phyloP scores from a whole-genome alignment of 441 rosid species.

The Arabidopsis lyrata region DNA sequence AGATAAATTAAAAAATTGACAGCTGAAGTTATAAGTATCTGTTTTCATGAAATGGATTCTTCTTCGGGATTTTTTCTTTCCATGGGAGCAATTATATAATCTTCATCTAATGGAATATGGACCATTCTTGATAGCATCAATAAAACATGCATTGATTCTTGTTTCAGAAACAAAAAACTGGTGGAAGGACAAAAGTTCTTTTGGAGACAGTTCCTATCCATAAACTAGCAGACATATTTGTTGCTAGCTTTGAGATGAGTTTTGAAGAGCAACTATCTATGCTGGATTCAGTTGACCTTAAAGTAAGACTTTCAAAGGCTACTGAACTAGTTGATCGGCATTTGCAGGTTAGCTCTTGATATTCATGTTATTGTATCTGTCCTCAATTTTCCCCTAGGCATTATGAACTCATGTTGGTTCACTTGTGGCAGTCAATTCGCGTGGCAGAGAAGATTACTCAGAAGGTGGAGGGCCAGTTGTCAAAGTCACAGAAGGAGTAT shows the following conservation, averaged over 20 bases:
- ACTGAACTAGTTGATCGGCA: slow-evolving; percentile 98
- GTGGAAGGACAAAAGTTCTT: slow-evolving; percentile 94
- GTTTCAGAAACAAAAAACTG: slow-evolving; percentile 88
- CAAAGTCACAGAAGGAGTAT: slow-evolving; percentile 99
- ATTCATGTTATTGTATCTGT: slow-evolving; percentile 15
- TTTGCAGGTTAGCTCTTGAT: slow-evolving; percentile 73
- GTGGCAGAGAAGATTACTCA: slow-evolving; percentile 98
- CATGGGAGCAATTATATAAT: slow-evolving; percentile 10
- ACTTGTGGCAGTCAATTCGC: slow-evolving; percentile 92
- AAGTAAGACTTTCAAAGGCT: slow-evolving; percentile 93
- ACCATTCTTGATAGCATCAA: slow-evolving; percentile 12
- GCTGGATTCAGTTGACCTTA: slow-evolving; percentile 95
- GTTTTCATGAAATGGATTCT: slow-evolving; percentile 23
- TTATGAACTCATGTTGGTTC: slow-evolving; percentile 43
- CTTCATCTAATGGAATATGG: slow-evolving; percentile 15
- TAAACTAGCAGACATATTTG: slow-evolving; percentile 99
- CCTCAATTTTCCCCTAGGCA: slow-evolving; percentile 33
- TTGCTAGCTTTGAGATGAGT: slow-evolving; percentile 98
- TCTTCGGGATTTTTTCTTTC: slow-evolving; percentile 16
- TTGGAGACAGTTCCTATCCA: slow-evolving; percentile 97
- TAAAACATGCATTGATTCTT: slow-evolving; percentile 33
- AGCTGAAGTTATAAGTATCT: slow-evolving; percentile 23
- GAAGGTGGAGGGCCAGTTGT: slow-evolving; percentile 97
- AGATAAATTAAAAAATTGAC: slow-evolving; percentile 11
- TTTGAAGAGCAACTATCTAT: slow-evolving; percentile 95